Evolutionary conservation across 208 protist genomes (phyloP), one percentile per base, ranked within the genome.

Genomic region (Leptomonas pyrrhocoris): DNA sequence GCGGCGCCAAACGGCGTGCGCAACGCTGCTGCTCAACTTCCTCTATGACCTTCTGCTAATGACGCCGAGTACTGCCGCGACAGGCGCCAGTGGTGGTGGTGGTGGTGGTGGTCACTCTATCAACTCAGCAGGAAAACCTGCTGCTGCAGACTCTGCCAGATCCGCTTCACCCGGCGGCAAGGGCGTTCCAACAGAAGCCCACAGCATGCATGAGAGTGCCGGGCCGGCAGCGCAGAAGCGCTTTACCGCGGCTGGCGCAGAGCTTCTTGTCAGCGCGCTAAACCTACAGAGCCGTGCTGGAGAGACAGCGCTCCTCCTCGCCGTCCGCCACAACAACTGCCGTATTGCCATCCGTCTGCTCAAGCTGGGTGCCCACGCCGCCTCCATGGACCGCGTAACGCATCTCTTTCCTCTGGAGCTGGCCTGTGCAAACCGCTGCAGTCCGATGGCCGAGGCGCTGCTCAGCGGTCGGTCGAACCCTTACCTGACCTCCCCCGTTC

Each of bases 401-500:
- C 78, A 81, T 42, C 73, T 86, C 36, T 84, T 89, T 64, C 78
- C 81, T 40, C 73, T 94, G 40, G 89, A 94, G 54, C 76, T 94
- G 23, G 89, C 89, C 12, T 94, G 89, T 62, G 79, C 89, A 12
- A 91, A 89, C 64, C 66, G 72, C 7, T 85, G 78, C 50, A 79
- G 79, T 23, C 77, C 80, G 23, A 88, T 94, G 69, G 86, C 86
- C 13, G 45, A 78, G 42, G 56, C 74, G 23, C 77, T 94, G 21
- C 67, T 92, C 21, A 30, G 53, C 28, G 64, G 12, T 34, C 31
- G 31, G 13, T 36, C 31, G n/a, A 67, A 50, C 59, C 71, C 70
- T 12, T 87, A 89, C 58, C 68, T 61, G 21, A 75, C 60, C 31
- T 89, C 80, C 11, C 73, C 74, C 15, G 79, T 90, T 8, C 65